A percentile compares a stretch with the other conserved stretches of the same genome.
These are phyloP conservation scores for Pogostemon cablin DNA, from an alignment of 257 asterid species.

Conservation along the genomic window DNA sequence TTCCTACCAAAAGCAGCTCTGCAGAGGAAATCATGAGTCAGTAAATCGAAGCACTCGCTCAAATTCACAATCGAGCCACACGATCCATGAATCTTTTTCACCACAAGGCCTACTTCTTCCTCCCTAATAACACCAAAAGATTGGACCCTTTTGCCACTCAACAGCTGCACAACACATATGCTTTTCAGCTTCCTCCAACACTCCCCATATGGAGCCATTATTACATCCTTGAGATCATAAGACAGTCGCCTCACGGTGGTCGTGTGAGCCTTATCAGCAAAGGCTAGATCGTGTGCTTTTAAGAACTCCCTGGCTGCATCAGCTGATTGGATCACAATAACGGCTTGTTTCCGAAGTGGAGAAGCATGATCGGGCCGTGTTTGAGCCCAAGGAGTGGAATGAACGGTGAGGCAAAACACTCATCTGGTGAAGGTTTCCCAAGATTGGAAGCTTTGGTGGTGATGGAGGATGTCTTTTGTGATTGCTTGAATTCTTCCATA, in stretches of 20 bases:
- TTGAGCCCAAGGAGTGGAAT: conserved; percentile 42
- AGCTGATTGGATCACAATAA: conserved; percentile 50
- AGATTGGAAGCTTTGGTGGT: conserved; percentile 53
- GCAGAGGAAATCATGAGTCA: conserved; percentile 46
- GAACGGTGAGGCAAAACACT: conserved; percentile 43
- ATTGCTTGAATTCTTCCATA: neutral
- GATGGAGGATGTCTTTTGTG: conserved; percentile 48
- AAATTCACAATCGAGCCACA: conserved; percentile 38
- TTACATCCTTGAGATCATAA: conserved; percentile 39
- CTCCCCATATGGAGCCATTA: conserved; percentile 48
- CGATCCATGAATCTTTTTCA: conserved; percentile 31
- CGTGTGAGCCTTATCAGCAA: conserved; percentile 43
- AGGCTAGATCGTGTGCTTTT: conserved; percentile 55
- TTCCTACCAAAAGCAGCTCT: conserved; percentile 58
- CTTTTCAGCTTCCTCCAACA: conserved; percentile 54
- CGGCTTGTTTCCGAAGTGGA: conserved; percentile 49
- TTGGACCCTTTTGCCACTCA: conserved; percentile 52
- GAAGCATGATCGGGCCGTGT: conserved; percentile 57
- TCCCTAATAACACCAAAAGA: conserved; percentile 40
- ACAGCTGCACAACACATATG: conserved; percentile 47
- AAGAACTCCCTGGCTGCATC: conserved; percentile 53
- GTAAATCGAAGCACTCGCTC: conserved; percentile 31
- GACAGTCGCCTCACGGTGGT: conserved; percentile 27
- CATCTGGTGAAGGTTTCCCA: conserved; percentile 64
- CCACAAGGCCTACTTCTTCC: conserved; percentile 46